Percentiles rank a stretch among this genome's conserved stretches.
Conservation (phyloP, 768 basidiomycete species). For the Russula sp. region DNA sequence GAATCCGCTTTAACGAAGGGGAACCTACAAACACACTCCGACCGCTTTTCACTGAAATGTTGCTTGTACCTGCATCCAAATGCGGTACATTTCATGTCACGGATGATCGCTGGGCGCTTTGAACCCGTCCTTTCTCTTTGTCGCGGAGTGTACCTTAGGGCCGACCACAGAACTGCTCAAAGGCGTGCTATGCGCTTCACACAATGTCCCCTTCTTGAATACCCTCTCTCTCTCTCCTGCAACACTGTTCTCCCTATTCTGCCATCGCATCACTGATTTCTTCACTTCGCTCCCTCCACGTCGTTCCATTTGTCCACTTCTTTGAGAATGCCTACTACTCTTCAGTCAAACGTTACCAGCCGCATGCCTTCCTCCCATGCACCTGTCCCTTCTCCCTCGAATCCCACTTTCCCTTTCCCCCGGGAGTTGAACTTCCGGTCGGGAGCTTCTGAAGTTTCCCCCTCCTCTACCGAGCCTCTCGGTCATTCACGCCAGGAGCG, state of each 20-base stretch:
- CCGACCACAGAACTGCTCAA: constrained; percentile 1
- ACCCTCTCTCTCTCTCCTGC: background rate
- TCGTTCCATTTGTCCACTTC: background rate
- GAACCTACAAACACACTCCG: background rate
- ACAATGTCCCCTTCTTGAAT: background rate
- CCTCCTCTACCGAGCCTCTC: background rate
- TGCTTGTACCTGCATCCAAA: background rate
- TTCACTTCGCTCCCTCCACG: background rate
- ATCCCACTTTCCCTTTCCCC: background rate
- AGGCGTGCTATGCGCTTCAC: background rate
- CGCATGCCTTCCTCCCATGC: background rate
- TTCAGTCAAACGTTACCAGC: background rate
- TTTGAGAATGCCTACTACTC: background rate
- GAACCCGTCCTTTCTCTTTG: constrained; percentile 12
- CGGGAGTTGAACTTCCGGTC: background rate
- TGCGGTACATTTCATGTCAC: constrained; percentile 4
- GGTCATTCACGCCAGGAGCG: background rate
- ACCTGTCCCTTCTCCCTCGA: background rate
- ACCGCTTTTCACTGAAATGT: constrained; percentile 6
- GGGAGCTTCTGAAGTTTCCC: background rate
- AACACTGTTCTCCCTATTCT: background rate
- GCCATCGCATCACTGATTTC: background rate
- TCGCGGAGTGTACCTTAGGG: constrained; percentile 2
- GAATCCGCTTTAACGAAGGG: constrained; percentile 1
- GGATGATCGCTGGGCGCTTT: background rate